Conservation (phyloP, 345 rosid genomes). For the Mallotus nudiflorus region DNA sequence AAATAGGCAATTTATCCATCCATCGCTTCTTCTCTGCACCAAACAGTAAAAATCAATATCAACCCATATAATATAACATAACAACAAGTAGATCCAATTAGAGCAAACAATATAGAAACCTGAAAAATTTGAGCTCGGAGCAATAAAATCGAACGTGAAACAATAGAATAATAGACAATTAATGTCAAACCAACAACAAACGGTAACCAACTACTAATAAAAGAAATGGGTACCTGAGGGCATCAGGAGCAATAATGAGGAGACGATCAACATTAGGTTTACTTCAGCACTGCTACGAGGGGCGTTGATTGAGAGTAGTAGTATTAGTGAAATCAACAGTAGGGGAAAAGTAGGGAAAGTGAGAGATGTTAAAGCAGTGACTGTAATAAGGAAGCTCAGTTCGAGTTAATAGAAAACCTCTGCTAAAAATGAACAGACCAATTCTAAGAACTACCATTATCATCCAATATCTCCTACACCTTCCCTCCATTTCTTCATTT, state of each 20-base stretch:
- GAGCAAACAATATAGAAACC: conserved; percentile 30
- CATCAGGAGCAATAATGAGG: conserved; percentile 75
- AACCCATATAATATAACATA: too few species aligned
- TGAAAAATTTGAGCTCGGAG: conserved; percentile 67
- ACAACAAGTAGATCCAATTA: neutral
- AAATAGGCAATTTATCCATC: conserved; percentile 76
- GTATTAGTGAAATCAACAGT: conserved; percentile 2
- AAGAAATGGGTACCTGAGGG: conserved; percentile 49
- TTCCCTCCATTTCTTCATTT: conserved; percentile 13
- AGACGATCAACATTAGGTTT: conserved; percentile 68
- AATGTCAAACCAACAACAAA: neutral
- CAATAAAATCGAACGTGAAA: conserved; percentile 75
- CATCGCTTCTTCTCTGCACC: conserved; percentile 66
- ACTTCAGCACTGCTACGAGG: conserved; percentile 48
- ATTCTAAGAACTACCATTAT: conserved; percentile 50
- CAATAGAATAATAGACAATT: neutral
- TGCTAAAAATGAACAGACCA: conserved; percentile 64
- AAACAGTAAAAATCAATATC: neutral
- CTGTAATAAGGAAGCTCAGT: conserved; percentile 83
- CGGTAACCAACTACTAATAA: neutral
- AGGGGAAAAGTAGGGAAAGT: conserved; percentile 55
- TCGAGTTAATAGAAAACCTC: conserved; percentile 90
- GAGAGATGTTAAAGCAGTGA: conserved; percentile 59
- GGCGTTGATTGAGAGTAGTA: neutral
- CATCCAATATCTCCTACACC: conserved; percentile 18